phyloP scores from a whole-genome alignment of 2,329 filamentous ascomycete genomes.

The Hymenotorrendiella dingleyae region DNA sequence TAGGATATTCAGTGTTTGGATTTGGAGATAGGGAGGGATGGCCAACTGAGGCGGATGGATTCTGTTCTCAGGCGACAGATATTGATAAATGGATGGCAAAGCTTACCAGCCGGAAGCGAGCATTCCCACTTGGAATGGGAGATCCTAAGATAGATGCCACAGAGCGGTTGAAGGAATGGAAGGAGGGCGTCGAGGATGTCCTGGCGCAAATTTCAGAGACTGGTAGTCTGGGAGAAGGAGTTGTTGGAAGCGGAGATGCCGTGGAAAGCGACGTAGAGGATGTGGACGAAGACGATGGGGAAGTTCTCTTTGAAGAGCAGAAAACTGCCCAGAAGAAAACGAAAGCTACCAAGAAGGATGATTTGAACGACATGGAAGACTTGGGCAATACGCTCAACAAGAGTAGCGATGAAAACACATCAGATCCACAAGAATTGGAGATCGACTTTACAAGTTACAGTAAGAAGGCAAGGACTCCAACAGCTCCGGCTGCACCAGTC shows the following conservation, averaged over 20 bases:
- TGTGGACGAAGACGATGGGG: slow-evolving; percentile 49
- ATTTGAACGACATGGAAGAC: slow-evolving; percentile 78
- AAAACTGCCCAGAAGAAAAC: slow-evolving; percentile 35
- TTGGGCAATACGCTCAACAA: slow-evolving; percentile 60
- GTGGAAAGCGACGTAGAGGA: slow-evolving; percentile 80
- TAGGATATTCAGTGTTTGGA: slow-evolving; percentile 91
- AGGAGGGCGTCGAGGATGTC: slow-evolving; percentile 64
- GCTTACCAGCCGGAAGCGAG: slow-evolving; percentile 76
- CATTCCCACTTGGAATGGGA: slow-evolving; percentile 82
- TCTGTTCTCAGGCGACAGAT: slow-evolving; percentile 86
- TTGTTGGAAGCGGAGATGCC: slow-evolving; percentile 75
- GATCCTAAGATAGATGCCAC: slow-evolving; percentile 73
- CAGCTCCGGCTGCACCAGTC: slow-evolving; percentile 35
- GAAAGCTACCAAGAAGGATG: slow-evolving; percentile 38
- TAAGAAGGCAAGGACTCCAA: slow-evolving; percentile 39
- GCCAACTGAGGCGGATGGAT: slow-evolving; percentile 85
- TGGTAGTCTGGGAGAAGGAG: slow-evolving; percentile 55
- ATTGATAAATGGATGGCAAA: slow-evolving; percentile 98
- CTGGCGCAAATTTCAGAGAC: slow-evolving; percentile 58
- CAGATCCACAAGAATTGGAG: slow-evolving; percentile 50
- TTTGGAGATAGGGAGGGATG: slow-evolving; percentile 88
- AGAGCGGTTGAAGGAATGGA: slow-evolving; percentile 70
- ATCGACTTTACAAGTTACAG: slow-evolving; percentile 81
- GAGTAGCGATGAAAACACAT: slow-evolving; percentile 30
- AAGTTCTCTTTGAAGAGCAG: slow-evolving; percentile 44